Evolutionary conservation across 495 filamentous ascomycete genomes (phyloP).

Genomic region (Parmelia sp.): DNA sequence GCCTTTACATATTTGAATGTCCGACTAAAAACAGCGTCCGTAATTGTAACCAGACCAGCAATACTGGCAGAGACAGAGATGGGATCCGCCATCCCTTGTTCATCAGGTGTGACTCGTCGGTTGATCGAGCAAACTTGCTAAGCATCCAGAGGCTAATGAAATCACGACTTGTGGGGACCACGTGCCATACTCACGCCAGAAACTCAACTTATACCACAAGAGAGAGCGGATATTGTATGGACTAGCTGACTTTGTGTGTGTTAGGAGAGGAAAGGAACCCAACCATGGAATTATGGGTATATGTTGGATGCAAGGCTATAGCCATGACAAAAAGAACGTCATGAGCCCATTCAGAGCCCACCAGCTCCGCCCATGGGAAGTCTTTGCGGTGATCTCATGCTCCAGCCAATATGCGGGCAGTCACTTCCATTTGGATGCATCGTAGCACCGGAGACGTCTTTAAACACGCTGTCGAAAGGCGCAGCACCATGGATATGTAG

Average conservation of each 20-base stretch:
- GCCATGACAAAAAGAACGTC: background rate
- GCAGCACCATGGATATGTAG: background rate
- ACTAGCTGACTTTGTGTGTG: background rate
- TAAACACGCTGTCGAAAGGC: background rate
- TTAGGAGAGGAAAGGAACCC: background rate
- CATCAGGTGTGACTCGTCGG: background rate
- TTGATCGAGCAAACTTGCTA: background rate
- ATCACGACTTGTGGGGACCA: background rate
- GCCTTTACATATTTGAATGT: constrained; percentile 30
- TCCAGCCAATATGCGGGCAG: background rate
- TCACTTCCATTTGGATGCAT: background rate
- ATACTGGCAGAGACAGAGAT: constrained; percentile 34
- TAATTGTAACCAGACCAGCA: constrained; percentile 33
- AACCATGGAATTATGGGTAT: background rate
- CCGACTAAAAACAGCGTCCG: constrained; percentile 29
- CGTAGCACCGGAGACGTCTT: background rate
- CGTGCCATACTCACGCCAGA: too few relatives aligned
- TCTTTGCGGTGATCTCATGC: background rate
- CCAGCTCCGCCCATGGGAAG: too few relatives aligned
- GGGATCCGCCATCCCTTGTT: constrained; percentile 29
- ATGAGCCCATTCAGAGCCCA: background rate
- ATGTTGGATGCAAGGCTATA: background rate
- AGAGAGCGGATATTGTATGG: background rate
- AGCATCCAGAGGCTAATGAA: background rate
- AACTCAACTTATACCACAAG: background rate